Evolutionary conservation across 2,329 filamentous ascomycete species (phyloP).

Genomic region (Xylariaceae sp.): DNA sequence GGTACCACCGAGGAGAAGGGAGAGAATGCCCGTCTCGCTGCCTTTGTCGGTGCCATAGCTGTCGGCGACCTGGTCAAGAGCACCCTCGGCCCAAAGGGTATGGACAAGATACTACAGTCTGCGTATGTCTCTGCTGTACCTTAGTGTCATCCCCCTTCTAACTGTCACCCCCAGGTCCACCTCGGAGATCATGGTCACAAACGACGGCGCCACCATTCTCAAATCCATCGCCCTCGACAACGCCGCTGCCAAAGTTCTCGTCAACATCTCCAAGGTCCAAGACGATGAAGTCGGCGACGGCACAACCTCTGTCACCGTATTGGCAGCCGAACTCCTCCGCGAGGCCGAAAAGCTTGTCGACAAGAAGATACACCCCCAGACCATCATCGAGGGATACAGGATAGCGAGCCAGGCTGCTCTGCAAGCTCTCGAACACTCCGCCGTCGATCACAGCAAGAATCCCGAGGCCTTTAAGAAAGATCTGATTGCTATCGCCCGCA

Average conservation of each 20-base stretch:
- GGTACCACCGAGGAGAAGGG: slow-evolving; percentile 97
- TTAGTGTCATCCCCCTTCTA: background rate
- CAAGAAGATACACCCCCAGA: slow-evolving; percentile 98
- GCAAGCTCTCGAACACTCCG: slow-evolving; percentile 74
- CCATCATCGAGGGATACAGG: slow-evolving; percentile 97
- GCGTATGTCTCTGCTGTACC: slow-evolving; percentile 57
- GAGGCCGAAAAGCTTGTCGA: slow-evolving; percentile 97
- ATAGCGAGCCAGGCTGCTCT: slow-evolving; percentile 92
- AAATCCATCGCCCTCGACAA: slow-evolving; percentile 99
- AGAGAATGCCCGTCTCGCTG: slow-evolving; percentile 97
- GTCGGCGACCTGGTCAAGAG: slow-evolving; percentile 97
- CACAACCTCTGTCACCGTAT: slow-evolving; percentile 93
- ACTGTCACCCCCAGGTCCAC: slow-evolving; percentile 62
- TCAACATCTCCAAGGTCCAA: slow-evolving; percentile 99
- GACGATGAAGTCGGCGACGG: slow-evolving; percentile 98
- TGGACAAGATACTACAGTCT: slow-evolving; percentile 98
- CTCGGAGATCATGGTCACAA: slow-evolving; percentile 96
- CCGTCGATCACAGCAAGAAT: slow-evolving; percentile 85
- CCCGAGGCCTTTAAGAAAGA: slow-evolving; percentile 83
- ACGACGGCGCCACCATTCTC: slow-evolving; percentile 96
- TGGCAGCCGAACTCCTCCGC: slow-evolving; percentile 89
- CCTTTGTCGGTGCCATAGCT: slow-evolving; percentile 96
- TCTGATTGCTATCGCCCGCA: slow-evolving; percentile 83
- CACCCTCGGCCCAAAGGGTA: slow-evolving; percentile 93
- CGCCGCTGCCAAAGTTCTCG: slow-evolving; percentile 93